These are phyloP conservation scores for Guillardia theta DNA, from an alignment of 78 protist genomes.

Conservation along the genomic window DNA sequence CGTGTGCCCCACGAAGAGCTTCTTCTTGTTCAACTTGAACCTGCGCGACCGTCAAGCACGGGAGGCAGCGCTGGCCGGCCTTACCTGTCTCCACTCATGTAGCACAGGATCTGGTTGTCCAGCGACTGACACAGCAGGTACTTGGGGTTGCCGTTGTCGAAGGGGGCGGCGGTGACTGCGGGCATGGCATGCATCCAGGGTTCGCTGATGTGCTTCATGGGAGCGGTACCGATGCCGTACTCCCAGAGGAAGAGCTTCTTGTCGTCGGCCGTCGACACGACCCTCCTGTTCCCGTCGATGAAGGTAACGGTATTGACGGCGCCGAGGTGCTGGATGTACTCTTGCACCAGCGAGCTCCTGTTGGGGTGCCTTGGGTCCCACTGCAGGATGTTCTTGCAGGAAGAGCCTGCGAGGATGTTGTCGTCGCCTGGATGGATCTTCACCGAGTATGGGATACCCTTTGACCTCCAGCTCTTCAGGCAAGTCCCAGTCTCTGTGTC, in stretches of 20 bases:
- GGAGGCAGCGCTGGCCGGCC: no score
- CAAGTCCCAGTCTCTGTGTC: slow-evolving; percentile 38
- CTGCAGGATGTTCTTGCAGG: slow-evolving; percentile 14
- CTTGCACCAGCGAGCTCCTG: neutral
- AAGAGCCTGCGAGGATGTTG: slow-evolving; percentile 23
- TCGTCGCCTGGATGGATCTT: slow-evolving; percentile 28
- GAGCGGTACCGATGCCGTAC: slow-evolving; percentile 27
- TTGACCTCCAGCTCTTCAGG: neutral
- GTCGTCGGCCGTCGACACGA: neutral
- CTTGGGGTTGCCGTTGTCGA: slow-evolving; percentile 20
- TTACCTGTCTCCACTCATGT: neutral
- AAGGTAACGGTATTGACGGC: slow-evolving; percentile 7
- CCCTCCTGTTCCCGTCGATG: slow-evolving; percentile 10
- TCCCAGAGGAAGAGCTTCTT: slow-evolving; percentile 34
- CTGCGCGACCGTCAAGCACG: neutral
- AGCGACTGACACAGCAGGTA: slow-evolving; percentile 27
- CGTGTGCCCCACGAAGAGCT: slow-evolving; percentile 27
- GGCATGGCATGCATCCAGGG: slow-evolving; percentile 1
- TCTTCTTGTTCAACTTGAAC: slow-evolving; percentile 34
- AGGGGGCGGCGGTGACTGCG: neutral
- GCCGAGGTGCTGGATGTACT: slow-evolving; percentile 28
- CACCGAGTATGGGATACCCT: slow-evolving; percentile 13
- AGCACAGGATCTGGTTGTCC: slow-evolving; percentile 25
- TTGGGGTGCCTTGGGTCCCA: neutral
- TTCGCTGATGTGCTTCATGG: neutral